Evolutionary conservation across 2,329 filamentous ascomycete species (phyloP).

Genomic region (Metarhizium brunneum): DNA sequence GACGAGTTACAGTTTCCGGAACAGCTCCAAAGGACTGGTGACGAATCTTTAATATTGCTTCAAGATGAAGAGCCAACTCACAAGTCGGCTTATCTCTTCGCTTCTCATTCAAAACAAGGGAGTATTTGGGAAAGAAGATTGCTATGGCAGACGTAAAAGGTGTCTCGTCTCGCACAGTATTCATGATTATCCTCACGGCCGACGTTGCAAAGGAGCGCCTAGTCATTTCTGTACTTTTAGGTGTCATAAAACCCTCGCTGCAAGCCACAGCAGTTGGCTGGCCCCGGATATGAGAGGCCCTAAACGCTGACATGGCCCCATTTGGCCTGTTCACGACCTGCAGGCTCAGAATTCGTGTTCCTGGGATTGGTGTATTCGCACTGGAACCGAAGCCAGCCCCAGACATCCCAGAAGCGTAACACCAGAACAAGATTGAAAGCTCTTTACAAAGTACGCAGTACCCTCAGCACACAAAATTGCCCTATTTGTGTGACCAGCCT

Average conservation of each 20-base stretch:
- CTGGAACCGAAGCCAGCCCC: neutral
- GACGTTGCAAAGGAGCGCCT: neutral
- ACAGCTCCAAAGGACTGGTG: neutral
- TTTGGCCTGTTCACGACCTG: neutral
- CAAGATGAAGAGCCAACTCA: too few species aligned
- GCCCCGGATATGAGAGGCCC: neutral
- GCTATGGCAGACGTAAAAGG: neutral
- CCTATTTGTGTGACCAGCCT: neutral
- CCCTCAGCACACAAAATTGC: neutral
- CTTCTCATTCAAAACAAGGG: neutral
- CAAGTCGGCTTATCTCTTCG: neutral
- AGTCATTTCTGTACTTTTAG: neutral
- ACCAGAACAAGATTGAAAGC: neutral
- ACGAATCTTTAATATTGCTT: neutral
- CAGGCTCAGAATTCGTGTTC: neutral
- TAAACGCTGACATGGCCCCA: neutral
- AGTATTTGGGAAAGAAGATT: neutral
- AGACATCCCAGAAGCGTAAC: neutral
- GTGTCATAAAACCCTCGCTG: neutral
- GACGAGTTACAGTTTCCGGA: neutral
- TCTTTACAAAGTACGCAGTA: neutral
- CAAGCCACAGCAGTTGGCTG: neutral
- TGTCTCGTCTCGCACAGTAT: neutral
- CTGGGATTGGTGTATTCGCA: neutral
- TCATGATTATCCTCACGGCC: neutral